These are phyloP conservation scores for Acer yangbiense DNA, from an alignment of 345 rosid species.

Conservation along the genomic window DNA sequence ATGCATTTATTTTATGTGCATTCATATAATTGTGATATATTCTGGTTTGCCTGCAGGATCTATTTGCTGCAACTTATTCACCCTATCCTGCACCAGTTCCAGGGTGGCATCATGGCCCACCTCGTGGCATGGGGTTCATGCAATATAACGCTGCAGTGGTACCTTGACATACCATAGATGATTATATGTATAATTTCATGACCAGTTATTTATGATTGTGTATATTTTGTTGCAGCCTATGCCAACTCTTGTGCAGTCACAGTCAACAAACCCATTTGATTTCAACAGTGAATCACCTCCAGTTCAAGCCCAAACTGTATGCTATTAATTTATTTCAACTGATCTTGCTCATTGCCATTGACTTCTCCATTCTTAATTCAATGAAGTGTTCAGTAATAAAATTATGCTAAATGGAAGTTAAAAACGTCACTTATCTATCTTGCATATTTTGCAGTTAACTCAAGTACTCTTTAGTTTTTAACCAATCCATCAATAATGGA, in stretches of 20 bases:
- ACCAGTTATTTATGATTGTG: slow-evolving; percentile 11
- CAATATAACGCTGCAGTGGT: slow-evolving; percentile 69
- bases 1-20: background rate
- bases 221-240: slow-evolving; percentile 47
- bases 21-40: background rate
- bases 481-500: background rate
- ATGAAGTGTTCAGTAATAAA: background rate
- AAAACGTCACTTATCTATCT: background rate
- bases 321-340: slow-evolving; percentile 29
- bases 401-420: background rate
- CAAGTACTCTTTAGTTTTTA: background rate
- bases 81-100: slow-evolving; percentile 52
- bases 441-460: background rate
- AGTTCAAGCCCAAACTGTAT: slow-evolving; percentile 60
- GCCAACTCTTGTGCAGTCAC: slow-evolving; percentile 54
- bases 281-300: slow-evolving; percentile 45
- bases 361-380: background rate
- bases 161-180: slow-evolving; percentile 21
- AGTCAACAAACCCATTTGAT: slow-evolving; percentile 90
- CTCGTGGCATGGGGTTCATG: slow-evolving; percentile 64
- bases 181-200: slow-evolving; percentile 10
- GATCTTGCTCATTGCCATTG: slow-evolving; percentile 1
- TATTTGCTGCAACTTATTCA: slow-evolving; percentile 63
- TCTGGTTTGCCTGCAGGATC: slow-evolving; percentile 57
- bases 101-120: slow-evolving; percentile 80